Evolutionary conservation across 1,284 basidiomycete genomes (phyloP).

Genomic region (Agroathelia rolfsii): DNA sequence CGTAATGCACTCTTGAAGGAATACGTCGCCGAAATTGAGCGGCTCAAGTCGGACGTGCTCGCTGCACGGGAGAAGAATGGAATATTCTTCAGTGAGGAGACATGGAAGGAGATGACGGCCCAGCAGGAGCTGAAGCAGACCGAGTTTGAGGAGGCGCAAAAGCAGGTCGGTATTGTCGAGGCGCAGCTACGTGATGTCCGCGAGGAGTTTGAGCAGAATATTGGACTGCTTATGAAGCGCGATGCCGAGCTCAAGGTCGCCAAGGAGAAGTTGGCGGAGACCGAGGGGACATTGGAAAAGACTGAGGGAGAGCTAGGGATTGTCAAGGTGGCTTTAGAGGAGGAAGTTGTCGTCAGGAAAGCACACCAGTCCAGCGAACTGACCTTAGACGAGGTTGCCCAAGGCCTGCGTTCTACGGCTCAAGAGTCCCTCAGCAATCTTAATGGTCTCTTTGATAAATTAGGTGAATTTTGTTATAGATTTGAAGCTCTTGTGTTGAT

Average conservation of each 20-base stretch:
- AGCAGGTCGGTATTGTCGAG: conserved; percentile 76
- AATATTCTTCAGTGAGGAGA: conserved; percentile 84
- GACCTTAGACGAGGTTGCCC: conserved; percentile 62
- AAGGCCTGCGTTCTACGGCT: conserved; percentile 55
- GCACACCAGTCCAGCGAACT: conserved; percentile 73
- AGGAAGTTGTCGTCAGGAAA: conserved; percentile 68
- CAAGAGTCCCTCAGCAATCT: conserved; percentile 67
- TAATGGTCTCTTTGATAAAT: conserved; percentile 70
- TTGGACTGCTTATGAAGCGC: conserved; percentile 62
- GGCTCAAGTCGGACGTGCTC: conserved; percentile 83
- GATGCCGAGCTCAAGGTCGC: conserved; percentile 68
- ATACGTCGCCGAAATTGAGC: conserved; percentile 92
- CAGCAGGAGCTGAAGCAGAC: conserved; percentile 71
- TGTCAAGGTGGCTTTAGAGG: conserved; percentile 53
- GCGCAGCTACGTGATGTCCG: conserved; percentile 71
- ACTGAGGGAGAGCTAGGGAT: conserved; percentile 46
- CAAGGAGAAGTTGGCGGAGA: conserved; percentile 45
- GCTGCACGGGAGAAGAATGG: conserved; percentile 93
- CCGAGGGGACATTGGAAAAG: conserved; percentile 42
- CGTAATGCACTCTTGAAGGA: conserved; percentile 90
- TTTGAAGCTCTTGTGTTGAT: too few relatives aligned
- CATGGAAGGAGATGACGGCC: conserved; percentile 74
- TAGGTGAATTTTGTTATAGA: conserved; percentile 42
- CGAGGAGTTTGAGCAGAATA: conserved; percentile 86
- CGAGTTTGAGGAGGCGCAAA: conserved; percentile 72